Evolutionary conservation across 805 yeast species (phyloP).

Genomic region (Myxozyma sirexii): DNA sequence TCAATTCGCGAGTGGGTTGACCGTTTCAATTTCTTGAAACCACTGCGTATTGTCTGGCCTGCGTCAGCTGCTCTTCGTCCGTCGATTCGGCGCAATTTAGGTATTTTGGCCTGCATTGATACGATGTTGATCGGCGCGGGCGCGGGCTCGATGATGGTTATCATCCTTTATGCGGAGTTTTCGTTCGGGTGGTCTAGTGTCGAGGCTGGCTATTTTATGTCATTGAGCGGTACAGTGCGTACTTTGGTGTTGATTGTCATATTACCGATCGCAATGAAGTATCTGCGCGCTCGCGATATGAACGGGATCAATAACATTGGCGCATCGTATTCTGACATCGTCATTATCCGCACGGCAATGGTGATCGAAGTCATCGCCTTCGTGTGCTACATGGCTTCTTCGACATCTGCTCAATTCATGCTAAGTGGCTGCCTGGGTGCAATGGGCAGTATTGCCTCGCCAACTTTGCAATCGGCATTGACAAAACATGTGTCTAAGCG

Average conservation of each 20-base stretch:
- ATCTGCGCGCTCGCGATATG: conserved; percentile 17
- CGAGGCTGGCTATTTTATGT: conserved; percentile 41
- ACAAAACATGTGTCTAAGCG: conserved; percentile 32
- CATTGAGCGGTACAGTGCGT: conserved; percentile 37
- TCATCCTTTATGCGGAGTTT: conserved; percentile 38
- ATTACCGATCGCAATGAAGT: conserved; percentile 34
- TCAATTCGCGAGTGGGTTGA: conserved; percentile 1
- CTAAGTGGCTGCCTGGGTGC: conserved; percentile 16
- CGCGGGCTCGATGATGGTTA: conserved; percentile 29
- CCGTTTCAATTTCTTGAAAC: conserved; percentile 34
- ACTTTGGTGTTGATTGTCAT: conserved; percentile 36
- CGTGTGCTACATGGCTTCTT: background rate
- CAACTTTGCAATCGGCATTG: conserved; percentile 30
- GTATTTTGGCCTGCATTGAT: conserved; percentile 25
- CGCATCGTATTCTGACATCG: conserved; percentile 23
- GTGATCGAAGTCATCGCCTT: conserved; percentile 16
- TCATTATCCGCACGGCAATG: conserved; percentile 19
- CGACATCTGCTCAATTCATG: conserved; percentile 14
- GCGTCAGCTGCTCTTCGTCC: conserved; percentile 7
- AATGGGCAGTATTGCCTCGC: conserved; percentile 25
- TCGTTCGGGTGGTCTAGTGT: conserved; percentile 41
- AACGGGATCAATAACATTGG: conserved; percentile 14
- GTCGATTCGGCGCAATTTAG: conserved; percentile 18
- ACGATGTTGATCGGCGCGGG: conserved; percentile 30
- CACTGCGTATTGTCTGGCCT: conserved; percentile 35